These are phyloP conservation scores for Dissophora globulifera DNA, from an alignment of 192 early-diverging fungal species.

Conservation along the genomic window DNA sequence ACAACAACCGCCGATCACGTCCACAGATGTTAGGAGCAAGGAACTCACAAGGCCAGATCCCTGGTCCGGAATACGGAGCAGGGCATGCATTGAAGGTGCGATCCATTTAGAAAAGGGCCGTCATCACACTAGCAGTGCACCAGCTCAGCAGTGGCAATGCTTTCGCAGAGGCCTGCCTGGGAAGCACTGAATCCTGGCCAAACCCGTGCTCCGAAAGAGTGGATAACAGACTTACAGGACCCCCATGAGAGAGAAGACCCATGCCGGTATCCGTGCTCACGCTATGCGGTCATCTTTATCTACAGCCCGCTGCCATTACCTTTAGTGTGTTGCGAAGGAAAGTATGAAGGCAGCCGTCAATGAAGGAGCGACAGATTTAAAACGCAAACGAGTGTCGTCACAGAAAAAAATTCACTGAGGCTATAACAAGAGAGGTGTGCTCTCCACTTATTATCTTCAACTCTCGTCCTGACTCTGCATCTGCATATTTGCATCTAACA, in stretches of 20 bases:
- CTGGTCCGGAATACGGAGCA: constrained; percentile 5
- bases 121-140: constrained; percentile 2
- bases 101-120: neutral
- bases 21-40: constrained; percentile 3
- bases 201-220: constrained; percentile 14
- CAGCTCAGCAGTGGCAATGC: constrained; percentile 4
- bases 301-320: too few relatives aligned
- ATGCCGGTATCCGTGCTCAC: neutral
- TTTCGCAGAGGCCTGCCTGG: constrained; percentile 6
- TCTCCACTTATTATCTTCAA: too few relatives aligned
- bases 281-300: too few relatives aligned
- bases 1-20: constrained; percentile 8
- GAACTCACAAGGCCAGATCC: constrained; percentile 14
- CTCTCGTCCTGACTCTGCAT: constrained; percentile 2
- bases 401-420: too few relatives aligned
- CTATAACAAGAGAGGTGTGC: too few relatives aligned
- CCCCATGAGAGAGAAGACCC: constrained; percentile 6
- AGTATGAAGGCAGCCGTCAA: too few relatives aligned
- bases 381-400: too few relatives aligned
- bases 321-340: too few relatives aligned
- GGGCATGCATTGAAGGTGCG: constrained; percentile 6
- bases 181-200: constrained; percentile 9
- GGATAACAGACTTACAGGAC: constrained; percentile 3
- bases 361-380: too few relatives aligned
- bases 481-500: neutral